Percentiles rank a stretch among this genome's conserved stretches.
These are phyloP conservation scores for Suhomyces atakaporum DNA, from an alignment of 1,139 yeast species.

Conservation along the genomic window DNA sequence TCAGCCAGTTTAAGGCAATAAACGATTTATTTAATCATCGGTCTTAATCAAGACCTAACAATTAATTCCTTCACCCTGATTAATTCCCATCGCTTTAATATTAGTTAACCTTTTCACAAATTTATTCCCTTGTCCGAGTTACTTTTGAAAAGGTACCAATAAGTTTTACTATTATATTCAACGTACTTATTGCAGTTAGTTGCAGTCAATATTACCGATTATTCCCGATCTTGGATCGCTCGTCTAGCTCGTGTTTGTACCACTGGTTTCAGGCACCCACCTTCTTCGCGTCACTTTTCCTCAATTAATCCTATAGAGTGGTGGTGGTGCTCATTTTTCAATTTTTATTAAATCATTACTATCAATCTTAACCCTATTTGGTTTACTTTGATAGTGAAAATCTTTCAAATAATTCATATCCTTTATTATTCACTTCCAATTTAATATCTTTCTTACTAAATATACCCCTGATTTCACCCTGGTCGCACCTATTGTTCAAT, in stretches of 20 bases:
- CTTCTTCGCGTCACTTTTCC: slow-evolving; percentile 1
- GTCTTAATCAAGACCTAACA: no score
- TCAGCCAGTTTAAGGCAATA: no score
- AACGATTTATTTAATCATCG: no score
- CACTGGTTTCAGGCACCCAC: slow-evolving; percentile 1
- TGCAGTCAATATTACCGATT: not conserved
- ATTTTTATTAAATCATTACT: no score
- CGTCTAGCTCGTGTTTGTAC: slow-evolving; percentile 4
- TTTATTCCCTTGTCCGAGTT: no score
- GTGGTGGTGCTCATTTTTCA: no score
- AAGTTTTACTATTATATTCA: no score
- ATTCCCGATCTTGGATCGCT: not conserved
- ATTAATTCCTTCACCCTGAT: no score
- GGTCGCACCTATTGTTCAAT: slow-evolving; percentile 2
- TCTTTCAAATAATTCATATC: not conserved
- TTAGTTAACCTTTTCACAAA: no score
- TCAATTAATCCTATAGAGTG: not conserved
- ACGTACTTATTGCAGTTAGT: not conserved
- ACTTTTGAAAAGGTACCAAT: no score
- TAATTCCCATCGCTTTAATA: no score
- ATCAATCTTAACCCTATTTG: not conserved
- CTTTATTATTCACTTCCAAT: not conserved
- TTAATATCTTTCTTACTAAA: not conserved
- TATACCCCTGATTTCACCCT: slow-evolving; percentile 2
- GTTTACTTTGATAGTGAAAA: not conserved